Evolutionary conservation across 2,329 filamentous ascomycete species (phyloP).

Genomic region (Fusarium sp.): DNA sequence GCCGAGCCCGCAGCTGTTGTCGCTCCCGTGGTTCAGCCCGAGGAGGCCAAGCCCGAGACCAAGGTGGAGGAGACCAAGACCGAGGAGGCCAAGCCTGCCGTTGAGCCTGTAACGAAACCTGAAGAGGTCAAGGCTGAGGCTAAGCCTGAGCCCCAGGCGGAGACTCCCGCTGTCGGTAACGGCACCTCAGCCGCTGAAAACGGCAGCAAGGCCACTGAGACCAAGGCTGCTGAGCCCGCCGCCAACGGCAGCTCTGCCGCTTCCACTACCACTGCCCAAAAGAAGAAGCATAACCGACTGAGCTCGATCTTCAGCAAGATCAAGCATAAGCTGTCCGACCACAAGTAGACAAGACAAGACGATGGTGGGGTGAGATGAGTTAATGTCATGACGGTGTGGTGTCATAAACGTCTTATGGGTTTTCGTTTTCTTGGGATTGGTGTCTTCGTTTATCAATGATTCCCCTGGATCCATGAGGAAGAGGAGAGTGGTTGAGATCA

Average conservation of each 20-base stretch:
- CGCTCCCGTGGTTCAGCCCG: not conserved
- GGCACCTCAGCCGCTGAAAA: conserved; percentile 33
- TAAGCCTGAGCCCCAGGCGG: conserved; percentile 29
- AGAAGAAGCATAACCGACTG: conserved; percentile 75
- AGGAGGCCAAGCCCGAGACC: not conserved
- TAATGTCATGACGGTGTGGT: conserved; percentile 42
- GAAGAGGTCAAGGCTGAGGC: conserved; percentile 11
- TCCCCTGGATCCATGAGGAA: conserved; percentile 51
- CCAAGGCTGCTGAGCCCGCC: conserved; percentile 41
- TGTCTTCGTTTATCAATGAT: conserved; percentile 55
- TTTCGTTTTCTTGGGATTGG: conserved; percentile 49
- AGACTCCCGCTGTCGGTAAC: conserved; percentile 35
- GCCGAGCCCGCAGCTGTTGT: not conserved
- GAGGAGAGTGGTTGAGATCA: conserved; percentile 46
- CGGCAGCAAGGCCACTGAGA: conserved; percentile 38
- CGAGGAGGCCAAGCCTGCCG: not conserved
- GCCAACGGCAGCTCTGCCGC: conserved; percentile 28
- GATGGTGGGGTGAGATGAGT: conserved; percentile 28
- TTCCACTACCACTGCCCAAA: conserved; percentile 53
- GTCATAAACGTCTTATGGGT: conserved; percentile 38
- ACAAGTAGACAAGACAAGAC: conserved; percentile 41
- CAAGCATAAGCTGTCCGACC: conserved; percentile 58
- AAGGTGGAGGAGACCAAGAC: not conserved
- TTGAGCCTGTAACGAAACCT: conserved; percentile 15
- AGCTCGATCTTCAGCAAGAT: conserved; percentile 72